Conservation (phyloP, 768 basidiomycete genomes). For the Boletus rufocinnamomeus region DNA sequence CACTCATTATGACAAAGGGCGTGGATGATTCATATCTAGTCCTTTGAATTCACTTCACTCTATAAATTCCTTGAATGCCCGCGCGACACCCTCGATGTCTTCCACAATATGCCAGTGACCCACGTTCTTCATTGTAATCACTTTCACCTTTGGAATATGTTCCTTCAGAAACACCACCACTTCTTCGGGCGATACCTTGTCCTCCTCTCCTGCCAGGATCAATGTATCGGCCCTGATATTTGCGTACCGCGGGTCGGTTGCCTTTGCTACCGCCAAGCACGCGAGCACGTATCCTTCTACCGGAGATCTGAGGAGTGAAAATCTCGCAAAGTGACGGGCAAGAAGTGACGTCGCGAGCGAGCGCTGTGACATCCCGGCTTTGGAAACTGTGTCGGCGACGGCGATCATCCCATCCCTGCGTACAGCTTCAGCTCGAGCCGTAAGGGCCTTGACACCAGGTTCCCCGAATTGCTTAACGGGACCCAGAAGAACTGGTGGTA, state of each 20-base stretch:
- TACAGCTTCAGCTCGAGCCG: conserved; percentile 3
- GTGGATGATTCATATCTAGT: not conserved
- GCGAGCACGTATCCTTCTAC: conserved; percentile 2
- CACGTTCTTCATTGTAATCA: not conserved
- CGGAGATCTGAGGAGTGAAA: conserved; percentile 1
- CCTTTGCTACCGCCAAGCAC: not conserved
- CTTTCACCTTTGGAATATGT: not conserved
- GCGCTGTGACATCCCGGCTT: conserved; percentile 3
- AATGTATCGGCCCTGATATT: conserved; percentile 2
- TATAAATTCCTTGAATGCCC: conserved; percentile 3
- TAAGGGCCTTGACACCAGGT: not conserved
- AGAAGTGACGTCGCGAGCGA: conserved; percentile 1
- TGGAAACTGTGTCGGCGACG: conserved; percentile 3
- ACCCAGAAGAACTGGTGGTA: not conserved
- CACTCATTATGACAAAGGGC: not conserved
- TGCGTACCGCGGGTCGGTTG: not conserved
- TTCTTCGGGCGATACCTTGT: not conserved
- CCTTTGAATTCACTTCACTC: not conserved
- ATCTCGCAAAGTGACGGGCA: conserved; percentile 1
- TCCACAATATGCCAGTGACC: conserved; percentile 10
- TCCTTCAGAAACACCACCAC: conserved; percentile 5
- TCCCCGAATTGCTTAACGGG: not conserved
- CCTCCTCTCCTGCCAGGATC: conserved; percentile 8
- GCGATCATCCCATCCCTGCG: conserved; percentile 12
- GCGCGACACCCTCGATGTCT: conserved; percentile 6